A percentile compares a stretch with the other conserved stretches of the same genome.
Conservation (phyloP, 75 land plant species). For the Sequoia sempervirens region DNA sequence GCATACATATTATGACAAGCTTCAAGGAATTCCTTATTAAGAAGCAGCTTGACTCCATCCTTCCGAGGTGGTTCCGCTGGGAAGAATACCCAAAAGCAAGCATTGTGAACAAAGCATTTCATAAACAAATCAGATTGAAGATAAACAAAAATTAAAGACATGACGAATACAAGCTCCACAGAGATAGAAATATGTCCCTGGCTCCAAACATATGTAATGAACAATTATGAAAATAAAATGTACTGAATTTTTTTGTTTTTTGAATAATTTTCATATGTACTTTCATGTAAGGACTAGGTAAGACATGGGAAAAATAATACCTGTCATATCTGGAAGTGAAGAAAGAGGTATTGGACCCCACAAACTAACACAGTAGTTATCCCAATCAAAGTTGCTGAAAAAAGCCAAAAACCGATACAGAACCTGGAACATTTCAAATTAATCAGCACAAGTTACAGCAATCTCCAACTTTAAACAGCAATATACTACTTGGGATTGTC, state of each 20-base stretch:
- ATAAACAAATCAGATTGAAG: background rate
- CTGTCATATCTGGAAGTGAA: conserved; percentile 72
- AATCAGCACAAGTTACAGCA: background rate
- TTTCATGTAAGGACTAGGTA: background rate
- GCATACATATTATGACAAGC: too few species aligned
- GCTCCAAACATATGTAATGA: background rate
- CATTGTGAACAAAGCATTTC: background rate
- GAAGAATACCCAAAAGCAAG: conserved; percentile 2
- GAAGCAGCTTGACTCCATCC: too few species aligned
- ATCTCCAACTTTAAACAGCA: background rate
- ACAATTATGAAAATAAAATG: background rate
- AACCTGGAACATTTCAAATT: conserved; percentile 49
- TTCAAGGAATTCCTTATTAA: too few species aligned
- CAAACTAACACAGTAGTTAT: conserved; percentile 85
- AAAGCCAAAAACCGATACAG: conserved; percentile 86
- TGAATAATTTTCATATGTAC: background rate
- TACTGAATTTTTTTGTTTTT: background rate
- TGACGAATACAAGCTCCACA: background rate
- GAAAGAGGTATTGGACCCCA: conserved; percentile 95
- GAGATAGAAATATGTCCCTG: background rate
- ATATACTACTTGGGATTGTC: background rate
- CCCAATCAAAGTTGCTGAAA: conserved; percentile 99
- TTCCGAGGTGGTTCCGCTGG: conserved; percentile 29
- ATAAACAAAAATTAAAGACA: background rate
- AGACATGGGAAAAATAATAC: conserved; percentile 22